These are phyloP conservation scores for Pleomassaria siparia DNA, from an alignment of 2,329 filamentous ascomycete genomes.

Conservation along the genomic window DNA sequence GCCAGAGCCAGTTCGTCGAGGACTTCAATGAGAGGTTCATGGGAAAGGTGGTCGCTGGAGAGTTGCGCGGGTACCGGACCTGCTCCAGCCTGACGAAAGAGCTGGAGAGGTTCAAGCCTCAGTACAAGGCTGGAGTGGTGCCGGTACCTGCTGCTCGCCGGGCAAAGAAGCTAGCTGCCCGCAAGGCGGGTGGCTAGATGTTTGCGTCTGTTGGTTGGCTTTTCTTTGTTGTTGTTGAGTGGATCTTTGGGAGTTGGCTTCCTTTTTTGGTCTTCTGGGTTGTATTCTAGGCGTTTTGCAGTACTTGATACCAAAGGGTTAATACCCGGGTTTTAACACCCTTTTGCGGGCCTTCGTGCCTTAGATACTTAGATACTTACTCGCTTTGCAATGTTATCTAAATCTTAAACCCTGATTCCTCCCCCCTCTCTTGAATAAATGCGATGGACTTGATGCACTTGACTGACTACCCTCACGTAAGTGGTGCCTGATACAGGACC, in stretches of 20 bases:
- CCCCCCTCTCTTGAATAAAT: too few species aligned
- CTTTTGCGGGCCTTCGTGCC: too few species aligned
- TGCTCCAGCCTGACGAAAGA: slow-evolving; percentile 31
- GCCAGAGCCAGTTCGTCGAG: slow-evolving; percentile 27
- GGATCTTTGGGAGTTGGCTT: too few species aligned
- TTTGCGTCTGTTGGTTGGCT: not conserved
- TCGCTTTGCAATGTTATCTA: too few species aligned
- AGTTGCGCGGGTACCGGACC: slow-evolving; percentile 17
- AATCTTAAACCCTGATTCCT: too few species aligned
- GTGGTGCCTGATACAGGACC: too few species aligned
- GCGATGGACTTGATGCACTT: too few species aligned
- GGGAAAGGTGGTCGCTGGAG: slow-evolving; percentile 14
- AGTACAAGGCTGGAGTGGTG: slow-evolving; percentile 22
- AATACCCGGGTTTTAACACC: too few species aligned
- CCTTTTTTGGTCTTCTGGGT: not conserved
- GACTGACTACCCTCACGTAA: too few species aligned
- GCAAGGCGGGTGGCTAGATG: not conserved
- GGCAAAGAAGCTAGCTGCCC: not conserved
- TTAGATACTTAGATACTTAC: too few species aligned
- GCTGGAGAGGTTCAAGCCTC: slow-evolving; percentile 27
- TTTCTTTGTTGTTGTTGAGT: not conserved
- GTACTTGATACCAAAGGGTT: too few species aligned
- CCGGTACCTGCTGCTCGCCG: slow-evolving; percentile 9
- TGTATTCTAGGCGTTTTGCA: too few species aligned
- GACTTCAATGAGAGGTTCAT: slow-evolving; percentile 27